These are phyloP conservation scores for Pisolithus sp. DNA, from an alignment of 768 basidiomycete genomes.

Conservation along the genomic window DNA sequence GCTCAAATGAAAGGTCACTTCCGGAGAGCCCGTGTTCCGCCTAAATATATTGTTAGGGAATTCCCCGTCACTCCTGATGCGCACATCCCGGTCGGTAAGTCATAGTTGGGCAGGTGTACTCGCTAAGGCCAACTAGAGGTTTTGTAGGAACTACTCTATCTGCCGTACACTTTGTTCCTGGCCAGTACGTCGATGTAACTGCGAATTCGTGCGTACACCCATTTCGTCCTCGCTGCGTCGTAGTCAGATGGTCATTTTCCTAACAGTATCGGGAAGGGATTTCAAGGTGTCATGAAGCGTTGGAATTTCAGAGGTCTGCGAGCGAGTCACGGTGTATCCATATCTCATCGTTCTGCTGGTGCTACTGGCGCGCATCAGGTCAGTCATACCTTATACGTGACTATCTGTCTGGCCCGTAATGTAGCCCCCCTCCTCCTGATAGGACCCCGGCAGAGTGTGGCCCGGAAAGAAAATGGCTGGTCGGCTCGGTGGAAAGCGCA, in stretches of 20 bases:
- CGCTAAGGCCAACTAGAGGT: neutral
- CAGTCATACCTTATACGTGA: slow-evolving; percentile 9
- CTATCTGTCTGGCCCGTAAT: neutral
- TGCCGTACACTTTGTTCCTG: slow-evolving; percentile 93
- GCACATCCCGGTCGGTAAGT: slow-evolving; percentile 79
- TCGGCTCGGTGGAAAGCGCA: slow-evolving; percentile 76
- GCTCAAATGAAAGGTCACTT: slow-evolving; percentile 88
- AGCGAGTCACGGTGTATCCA: slow-evolving; percentile 93
- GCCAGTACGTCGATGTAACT: slow-evolving; percentile 89
- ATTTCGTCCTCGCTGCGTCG: neutral
- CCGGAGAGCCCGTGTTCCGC: slow-evolving; percentile 67
- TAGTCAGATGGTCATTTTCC: slow-evolving; percentile 6
- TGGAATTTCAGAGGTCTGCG: slow-evolving; percentile 89
- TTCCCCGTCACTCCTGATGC: slow-evolving; percentile 88
- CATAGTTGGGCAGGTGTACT: neutral
- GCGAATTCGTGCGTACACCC: slow-evolving; percentile 71
- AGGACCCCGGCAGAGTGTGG: slow-evolving; percentile 95
- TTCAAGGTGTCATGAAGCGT: slow-evolving; percentile 94
- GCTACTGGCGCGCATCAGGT: slow-evolving; percentile 96
- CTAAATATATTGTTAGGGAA: slow-evolving; percentile 82
- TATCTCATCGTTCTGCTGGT: slow-evolving; percentile 89
- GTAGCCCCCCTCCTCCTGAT: slow-evolving; percentile 1
- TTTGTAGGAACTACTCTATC: slow-evolving; percentile 76
- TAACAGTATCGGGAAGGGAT: slow-evolving; percentile 89
- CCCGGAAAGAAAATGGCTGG: slow-evolving; percentile 99